phyloP scores from a whole-genome alignment of 306 rosid genomes.

The Coriaria nepalensis region DNA sequence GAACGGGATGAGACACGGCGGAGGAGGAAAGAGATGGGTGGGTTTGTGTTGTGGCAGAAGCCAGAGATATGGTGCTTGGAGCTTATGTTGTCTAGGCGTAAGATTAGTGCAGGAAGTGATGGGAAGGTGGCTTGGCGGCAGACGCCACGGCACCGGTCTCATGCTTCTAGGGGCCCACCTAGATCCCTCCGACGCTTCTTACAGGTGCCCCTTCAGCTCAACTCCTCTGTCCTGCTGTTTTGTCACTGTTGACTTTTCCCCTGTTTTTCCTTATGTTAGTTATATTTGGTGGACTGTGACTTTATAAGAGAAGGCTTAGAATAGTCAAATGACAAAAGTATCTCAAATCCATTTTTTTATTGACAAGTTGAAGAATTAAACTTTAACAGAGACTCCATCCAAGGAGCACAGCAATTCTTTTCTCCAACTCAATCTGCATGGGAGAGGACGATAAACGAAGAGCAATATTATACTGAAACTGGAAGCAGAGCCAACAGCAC shows the following conservation, averaged over 20 bases:
- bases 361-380: not conserved
- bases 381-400: conserved; percentile 52
- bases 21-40: conserved; percentile 43
- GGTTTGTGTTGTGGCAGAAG: conserved; percentile 63
- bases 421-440: conserved; percentile 48
- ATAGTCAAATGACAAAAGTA: too few species aligned
- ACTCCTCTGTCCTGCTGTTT: too few species aligned
- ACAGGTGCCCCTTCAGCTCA: conserved; percentile 21
- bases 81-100: conserved; percentile 58
- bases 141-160: conserved; percentile 63
- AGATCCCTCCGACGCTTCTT: conserved; percentile 49
- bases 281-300: too few species aligned
- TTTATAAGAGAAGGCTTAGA: too few species aligned
- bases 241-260: conserved; percentile 1
- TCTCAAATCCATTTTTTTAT: not conserved
- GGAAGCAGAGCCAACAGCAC: conserved; percentile 44
- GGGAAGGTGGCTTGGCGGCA: conserved; percentile 61
- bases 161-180: conserved; percentile 53
- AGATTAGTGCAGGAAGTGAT: conserved; percentile 57
- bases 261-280: not conserved
- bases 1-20: conserved; percentile 31
- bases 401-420: conserved; percentile 50
- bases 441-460: conserved; percentile 53
- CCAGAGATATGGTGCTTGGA: conserved; percentile 62
- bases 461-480: conserved; percentile 58